A percentile compares a stretch with the other conserved stretches of the same genome.
phyloP scores from a whole-genome alignment of 768 basidiomycete species.

The Lentinula lateritia region DNA sequence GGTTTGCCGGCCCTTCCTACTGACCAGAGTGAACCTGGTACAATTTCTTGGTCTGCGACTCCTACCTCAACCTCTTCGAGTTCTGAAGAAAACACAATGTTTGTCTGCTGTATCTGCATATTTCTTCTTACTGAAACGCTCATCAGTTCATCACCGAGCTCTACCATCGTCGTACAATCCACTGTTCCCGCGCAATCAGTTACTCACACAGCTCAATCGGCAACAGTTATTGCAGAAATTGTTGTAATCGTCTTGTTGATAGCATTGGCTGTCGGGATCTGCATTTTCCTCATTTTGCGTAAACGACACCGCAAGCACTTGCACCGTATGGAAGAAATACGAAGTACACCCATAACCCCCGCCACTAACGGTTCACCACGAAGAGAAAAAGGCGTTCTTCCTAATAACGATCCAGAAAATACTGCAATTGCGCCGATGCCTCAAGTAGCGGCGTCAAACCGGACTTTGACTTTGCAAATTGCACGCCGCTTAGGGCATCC shows the following conservation, averaged over 20 bases:
- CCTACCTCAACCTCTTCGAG: too few species aligned
- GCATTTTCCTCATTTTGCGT: not conserved
- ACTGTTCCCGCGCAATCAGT: not conserved
- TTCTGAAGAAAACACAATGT: not conserved
- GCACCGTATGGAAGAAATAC: not conserved
- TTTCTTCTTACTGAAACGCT: not conserved
- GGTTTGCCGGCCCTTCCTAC: too few species aligned
- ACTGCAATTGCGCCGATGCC: too few species aligned
- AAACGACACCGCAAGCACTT: not conserved
- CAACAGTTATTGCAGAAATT: not conserved
- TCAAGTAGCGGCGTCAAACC: too few species aligned
- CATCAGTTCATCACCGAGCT: not conserved
- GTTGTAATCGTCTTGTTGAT: not conserved
- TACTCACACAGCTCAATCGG: not conserved
- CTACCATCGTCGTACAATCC: not conserved
- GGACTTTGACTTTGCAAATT: too few species aligned
- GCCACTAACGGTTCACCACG: not conserved
- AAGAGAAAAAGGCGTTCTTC: not conserved
- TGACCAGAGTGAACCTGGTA: too few species aligned
- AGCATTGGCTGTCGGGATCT: not conserved
- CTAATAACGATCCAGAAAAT: not conserved
- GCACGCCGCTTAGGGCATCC: not conserved
- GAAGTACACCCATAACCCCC: not conserved
- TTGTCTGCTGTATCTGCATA: not conserved
- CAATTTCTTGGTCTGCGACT: not conserved